A percentile compares a stretch with the other conserved stretches of the same genome.
Evolutionary conservation across 2,329 filamentous ascomycete genomes (phyloP).

Genomic region (Leptosphaerulina australis): DNA sequence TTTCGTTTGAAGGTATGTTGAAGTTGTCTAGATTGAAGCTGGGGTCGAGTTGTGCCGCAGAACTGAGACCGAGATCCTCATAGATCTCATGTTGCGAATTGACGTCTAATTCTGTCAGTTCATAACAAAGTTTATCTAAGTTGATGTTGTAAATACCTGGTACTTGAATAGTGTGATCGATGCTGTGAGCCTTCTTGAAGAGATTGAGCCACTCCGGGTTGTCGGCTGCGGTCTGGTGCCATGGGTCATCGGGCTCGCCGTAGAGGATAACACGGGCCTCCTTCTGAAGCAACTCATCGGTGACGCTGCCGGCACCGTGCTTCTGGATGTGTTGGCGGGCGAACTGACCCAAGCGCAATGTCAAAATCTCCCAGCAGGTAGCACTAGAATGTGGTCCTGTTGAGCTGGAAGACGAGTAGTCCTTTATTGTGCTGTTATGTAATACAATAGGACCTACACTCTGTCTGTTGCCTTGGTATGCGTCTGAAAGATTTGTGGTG

Average conservation of each 20-base stretch:
- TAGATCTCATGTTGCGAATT: slow-evolving; percentile 34
- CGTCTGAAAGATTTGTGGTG: slow-evolving; percentile 21
- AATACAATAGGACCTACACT: slow-evolving; percentile 26
- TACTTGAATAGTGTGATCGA: slow-evolving; percentile 27
- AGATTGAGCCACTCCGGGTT: slow-evolving; percentile 55
- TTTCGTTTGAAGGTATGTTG: slow-evolving; percentile 17
- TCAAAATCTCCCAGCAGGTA: slow-evolving; percentile 59
- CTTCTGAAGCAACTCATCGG: slow-evolving; percentile 57
- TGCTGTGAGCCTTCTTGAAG: slow-evolving; percentile 57
- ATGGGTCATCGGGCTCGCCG: slow-evolving; percentile 54
- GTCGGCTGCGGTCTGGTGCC: slow-evolving; percentile 53
- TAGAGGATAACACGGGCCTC: slow-evolving; percentile 57
- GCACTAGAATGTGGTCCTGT: slow-evolving; percentile 28
- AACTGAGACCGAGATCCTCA: slow-evolving; percentile 43
- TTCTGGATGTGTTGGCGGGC: slow-evolving; percentile 49
- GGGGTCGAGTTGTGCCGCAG: slow-evolving; percentile 30
- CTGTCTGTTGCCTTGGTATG: slow-evolving; percentile 23
- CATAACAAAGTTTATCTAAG: background rate
- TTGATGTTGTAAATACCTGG: slow-evolving; percentile 16
- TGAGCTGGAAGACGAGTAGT: slow-evolving; percentile 20
- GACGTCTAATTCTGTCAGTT: slow-evolving; percentile 4
- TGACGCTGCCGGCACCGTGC: slow-evolving; percentile 47
- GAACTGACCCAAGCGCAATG: slow-evolving; percentile 53
- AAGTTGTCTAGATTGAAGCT: slow-evolving; percentile 39
- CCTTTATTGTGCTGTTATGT: slow-evolving; percentile 23